Conservation (phyloP, 352 stramenopile genomes). For the Phytopythium kandeliae region DNA sequence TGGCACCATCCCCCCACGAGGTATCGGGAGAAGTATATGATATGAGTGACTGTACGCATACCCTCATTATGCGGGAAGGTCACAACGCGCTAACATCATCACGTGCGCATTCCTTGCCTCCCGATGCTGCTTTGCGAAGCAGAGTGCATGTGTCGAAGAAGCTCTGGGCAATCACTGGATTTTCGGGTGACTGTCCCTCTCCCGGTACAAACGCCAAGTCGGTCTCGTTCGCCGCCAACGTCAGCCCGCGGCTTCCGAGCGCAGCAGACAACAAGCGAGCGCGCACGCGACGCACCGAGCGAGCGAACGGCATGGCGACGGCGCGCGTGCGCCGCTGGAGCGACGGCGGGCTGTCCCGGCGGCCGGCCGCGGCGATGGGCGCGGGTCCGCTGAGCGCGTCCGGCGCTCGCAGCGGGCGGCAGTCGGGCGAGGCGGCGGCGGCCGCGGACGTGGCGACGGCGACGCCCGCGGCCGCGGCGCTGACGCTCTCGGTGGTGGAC, state of each 20-base stretch:
- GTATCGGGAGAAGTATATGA: too few species aligned
- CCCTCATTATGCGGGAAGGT: too few species aligned
- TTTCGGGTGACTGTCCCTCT: background rate
- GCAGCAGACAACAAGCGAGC: background rate
- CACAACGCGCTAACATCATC: too few species aligned
- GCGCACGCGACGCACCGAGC: too few species aligned
- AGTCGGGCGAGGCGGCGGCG: background rate
- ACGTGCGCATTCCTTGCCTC: too few species aligned
- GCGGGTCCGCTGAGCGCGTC: background rate
- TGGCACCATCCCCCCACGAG: too few species aligned
- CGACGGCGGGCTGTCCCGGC: constrained; percentile 34
- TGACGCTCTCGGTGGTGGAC: constrained; percentile 42
- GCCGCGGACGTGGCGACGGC: constrained; percentile 11
- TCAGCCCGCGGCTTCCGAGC: too few species aligned
- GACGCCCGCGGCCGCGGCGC: constrained; percentile 10
- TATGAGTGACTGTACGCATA: too few species aligned
- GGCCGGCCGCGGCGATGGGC: background rate
- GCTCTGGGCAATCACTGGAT: too few species aligned
- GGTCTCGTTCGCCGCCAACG: background rate
- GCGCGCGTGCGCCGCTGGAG: constrained; percentile 65
- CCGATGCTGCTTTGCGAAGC: too few species aligned
- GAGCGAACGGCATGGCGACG: constrained; percentile 8
- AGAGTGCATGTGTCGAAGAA: too few species aligned
- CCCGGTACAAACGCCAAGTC: background rate
- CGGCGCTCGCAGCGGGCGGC: background rate